A percentile compares a stretch with the other conserved stretches of the same genome.
Evolutionary conservation across 441 rosid genomes (phyloP).

Genomic region (Erysimum cheiri): DNA sequence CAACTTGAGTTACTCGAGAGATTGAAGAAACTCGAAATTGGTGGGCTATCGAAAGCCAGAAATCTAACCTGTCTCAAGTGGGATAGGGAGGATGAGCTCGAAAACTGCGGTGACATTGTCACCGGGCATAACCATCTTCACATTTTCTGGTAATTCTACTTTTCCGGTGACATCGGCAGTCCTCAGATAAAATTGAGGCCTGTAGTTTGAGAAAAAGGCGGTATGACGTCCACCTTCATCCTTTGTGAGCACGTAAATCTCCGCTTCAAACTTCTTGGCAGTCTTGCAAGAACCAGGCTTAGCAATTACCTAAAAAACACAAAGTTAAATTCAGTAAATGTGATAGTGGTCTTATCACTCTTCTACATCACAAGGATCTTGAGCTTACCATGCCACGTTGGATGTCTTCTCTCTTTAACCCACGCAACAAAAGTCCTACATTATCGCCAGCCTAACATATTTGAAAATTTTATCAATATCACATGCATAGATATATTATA

Average conservation of each 20-base stretch:
- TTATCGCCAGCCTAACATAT: constrained; percentile 93
- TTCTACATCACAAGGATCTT: constrained; percentile 39
- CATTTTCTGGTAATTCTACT: constrained; percentile 79
- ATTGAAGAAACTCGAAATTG: not conserved
- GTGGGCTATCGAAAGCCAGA: not conserved
- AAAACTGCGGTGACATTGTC: constrained; percentile 47
- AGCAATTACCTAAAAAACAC: constrained; percentile 71
- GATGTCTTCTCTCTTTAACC: constrained; percentile 88
- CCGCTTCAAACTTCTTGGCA: constrained; percentile 84
- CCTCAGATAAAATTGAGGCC: constrained; percentile 95
- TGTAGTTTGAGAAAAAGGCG: constrained; percentile 84
- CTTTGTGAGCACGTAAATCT: constrained; percentile 91
- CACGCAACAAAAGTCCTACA: constrained; percentile 97
- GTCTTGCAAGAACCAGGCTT: constrained; percentile 91
- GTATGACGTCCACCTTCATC: constrained; percentile 99
- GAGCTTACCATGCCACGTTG: constrained; percentile 65
- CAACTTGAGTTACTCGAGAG: constrained; percentile 5
- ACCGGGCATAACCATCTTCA: constrained; percentile 98
- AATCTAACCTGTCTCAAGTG: constrained; percentile 42
- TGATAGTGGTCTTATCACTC: not conserved
- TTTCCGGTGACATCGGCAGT: constrained; percentile 97
- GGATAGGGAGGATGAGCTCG: constrained; percentile 45
- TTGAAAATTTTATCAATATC: constrained; percentile 20
- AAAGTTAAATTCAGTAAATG: constrained; percentile 4
- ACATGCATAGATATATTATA: constrained; percentile 20